These are phyloP conservation scores for Darksidea phi DNA, from an alignment of 495 filamentous ascomycete genomes.

Conservation along the genomic window DNA sequence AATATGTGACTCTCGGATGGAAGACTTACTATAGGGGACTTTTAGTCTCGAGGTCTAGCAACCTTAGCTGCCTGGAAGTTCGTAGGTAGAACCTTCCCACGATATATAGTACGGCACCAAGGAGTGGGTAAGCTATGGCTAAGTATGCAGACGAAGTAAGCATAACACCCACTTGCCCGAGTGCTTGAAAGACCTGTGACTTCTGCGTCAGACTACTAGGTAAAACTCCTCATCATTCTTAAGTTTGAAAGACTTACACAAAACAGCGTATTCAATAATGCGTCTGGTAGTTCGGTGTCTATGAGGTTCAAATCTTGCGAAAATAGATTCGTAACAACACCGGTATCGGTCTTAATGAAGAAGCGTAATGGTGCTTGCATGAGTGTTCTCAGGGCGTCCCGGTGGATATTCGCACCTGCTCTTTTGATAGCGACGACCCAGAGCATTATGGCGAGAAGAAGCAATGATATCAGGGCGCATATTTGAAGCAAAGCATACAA, in stretches of 20 bases:
- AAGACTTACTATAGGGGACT: slow-evolving; percentile 5
- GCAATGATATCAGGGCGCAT: slow-evolving; percentile 30
- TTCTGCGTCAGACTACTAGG: no score
- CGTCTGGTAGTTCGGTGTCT: slow-evolving; percentile 20
- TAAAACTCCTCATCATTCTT: no score
- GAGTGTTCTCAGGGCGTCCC: slow-evolving; percentile 31
- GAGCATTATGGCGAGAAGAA: slow-evolving; percentile 13
- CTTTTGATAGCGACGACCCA: slow-evolving; percentile 21
- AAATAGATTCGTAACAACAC: slow-evolving; percentile 13
- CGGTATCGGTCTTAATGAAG: slow-evolving; percentile 13
- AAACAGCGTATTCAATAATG: slow-evolving; percentile 2
- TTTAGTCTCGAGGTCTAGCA: slow-evolving; percentile 19
- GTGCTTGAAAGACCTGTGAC: slow-evolving; percentile 4
- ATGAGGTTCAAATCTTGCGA: slow-evolving; percentile 21
- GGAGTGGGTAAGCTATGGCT: slow-evolving; percentile 22
- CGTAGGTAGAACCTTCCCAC: slow-evolving; percentile 22
- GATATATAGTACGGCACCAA: slow-evolving; percentile 11
- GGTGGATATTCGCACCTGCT: slow-evolving; percentile 36
- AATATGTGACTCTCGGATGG: background rate
- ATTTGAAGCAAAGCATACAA: slow-evolving; percentile 42
- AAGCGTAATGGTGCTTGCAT: slow-evolving; percentile 39
- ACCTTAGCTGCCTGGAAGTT: slow-evolving; percentile 17
- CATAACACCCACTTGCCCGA: slow-evolving; percentile 42
- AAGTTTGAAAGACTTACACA: no score
- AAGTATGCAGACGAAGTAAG: slow-evolving; percentile 38